These are phyloP conservation scores for Laguncularia racemosa DNA, from an alignment of 345 rosid genomes.

Conservation along the genomic window DNA sequence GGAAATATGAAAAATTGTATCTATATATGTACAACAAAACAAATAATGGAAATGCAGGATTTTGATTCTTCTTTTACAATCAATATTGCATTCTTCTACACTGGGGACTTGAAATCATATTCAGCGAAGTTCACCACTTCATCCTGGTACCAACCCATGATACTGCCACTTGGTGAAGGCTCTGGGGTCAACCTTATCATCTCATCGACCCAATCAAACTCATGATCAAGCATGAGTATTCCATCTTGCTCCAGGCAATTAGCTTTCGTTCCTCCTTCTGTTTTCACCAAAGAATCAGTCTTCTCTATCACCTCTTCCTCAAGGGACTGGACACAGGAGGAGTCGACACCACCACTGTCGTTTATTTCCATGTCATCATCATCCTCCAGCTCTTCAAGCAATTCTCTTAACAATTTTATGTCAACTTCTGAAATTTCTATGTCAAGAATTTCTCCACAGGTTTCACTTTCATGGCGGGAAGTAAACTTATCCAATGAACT, in stretches of 20 bases:
- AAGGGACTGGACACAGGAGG: not conserved
- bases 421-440: slow-evolving; percentile 14
- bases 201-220: slow-evolving; percentile 8
- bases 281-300: too few species aligned
- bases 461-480: too few species aligned
- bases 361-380: not conserved
- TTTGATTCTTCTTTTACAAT: too few species aligned
- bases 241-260: not conserved
- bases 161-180: slow-evolving; percentile 1
- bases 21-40: too few species aligned
- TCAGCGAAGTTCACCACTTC: slow-evolving; percentile 9
- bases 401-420: slow-evolving; percentile 9
- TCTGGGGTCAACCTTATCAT: not conserved
- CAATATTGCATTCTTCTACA: too few species aligned
- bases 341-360: not conserved
- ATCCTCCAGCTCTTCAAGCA: slow-evolving; percentile 15
- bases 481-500: too few species aligned
- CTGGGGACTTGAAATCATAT: slow-evolving; percentile 5
- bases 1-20: too few species aligned
- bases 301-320: not conserved
- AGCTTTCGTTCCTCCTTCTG: not conserved
- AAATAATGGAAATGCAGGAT: too few species aligned
- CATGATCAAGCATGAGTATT: not conserved
- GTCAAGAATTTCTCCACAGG: slow-evolving; percentile 2
- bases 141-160: slow-evolving; percentile 13